A percentile compares a stretch with the other conserved stretches of the same genome.
Conservation (phyloP, 192 early-diverging fungal genomes). For the Backusella australiensis region DNA sequence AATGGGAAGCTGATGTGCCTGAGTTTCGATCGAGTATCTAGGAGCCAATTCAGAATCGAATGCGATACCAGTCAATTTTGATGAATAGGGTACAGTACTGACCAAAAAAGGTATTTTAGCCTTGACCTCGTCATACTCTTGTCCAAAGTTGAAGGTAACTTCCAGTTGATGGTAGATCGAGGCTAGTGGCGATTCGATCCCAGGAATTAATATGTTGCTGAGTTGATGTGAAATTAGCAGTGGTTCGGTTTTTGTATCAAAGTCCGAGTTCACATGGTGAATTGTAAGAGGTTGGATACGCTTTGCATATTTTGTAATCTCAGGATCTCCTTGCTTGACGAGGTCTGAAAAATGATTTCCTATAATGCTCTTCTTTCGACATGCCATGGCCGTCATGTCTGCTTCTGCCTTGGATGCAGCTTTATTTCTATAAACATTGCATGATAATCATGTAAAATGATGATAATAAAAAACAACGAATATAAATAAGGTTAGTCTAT, state of each 20-base stretch:
- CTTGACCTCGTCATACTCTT: slow-evolving; percentile 23
- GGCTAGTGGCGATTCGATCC: slow-evolving; percentile 23
- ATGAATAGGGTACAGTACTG: slow-evolving; percentile 10
- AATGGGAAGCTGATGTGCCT: neutral
- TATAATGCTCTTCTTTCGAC: neutral
- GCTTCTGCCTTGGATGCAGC: neutral
- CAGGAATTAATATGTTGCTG: neutral
- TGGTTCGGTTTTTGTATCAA: slow-evolving; percentile 10
- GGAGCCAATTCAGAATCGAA: neutral
- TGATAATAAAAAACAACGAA: neutral
- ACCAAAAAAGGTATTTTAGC: slow-evolving; percentile 32
- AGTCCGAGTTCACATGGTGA: neutral
- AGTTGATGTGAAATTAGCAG: slow-evolving; percentile 18
- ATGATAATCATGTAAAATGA: neutral
- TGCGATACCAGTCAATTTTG: neutral
- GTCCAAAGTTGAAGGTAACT: slow-evolving; percentile 26
- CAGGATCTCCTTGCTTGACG: neutral
- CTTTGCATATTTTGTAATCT: slow-evolving; percentile 17
- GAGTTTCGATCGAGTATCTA: slow-evolving; percentile 1
- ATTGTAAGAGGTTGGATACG: slow-evolving; percentile 19
- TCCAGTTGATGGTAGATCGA: slow-evolving; percentile 31
- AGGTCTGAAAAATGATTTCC: neutral
- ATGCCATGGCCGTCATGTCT: slow-evolving; percentile 1
- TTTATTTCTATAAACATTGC: neutral
- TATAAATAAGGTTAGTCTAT: neutral